Base-by-base conservation (phyloP, 2,329 filamentous ascomycete species). In the Colletotrichum falcatum region DNA sequence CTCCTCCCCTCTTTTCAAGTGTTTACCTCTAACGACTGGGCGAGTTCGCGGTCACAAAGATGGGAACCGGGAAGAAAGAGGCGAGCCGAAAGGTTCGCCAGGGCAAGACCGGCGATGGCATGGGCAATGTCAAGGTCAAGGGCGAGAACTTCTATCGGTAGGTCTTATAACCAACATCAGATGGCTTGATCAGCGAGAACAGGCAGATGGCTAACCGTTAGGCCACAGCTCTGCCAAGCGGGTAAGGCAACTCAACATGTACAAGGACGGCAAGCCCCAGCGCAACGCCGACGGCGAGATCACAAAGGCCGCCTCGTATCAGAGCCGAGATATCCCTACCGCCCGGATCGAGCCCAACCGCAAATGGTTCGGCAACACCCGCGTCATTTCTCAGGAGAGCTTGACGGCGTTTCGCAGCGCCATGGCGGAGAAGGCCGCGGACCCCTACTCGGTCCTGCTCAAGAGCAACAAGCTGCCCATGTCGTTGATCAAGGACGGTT, bases 91-190 rank as follows among this genome's bases (percentile, higher is more conserved):
- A 92, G 81, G 88, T 88, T 85, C 92, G 94, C 81, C 91, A 98
- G 88, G 94, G 94, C 76, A 95, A 95, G 84, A 89, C 88, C 60
- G 89, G 89, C 75, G 92, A 96, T 89, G 94, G 94, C 80, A 94
- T 97, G 89, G 90, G 84, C 77, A 98, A 98, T 84, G 93, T 98
- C 78, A 94, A 91, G 78, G 87, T 90, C 76, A 99, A 99, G 85
- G 96, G 96, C 83, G 95, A 98, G 87, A 98, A 98, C 86, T 99
- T 98, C 85, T 98, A 98, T 86, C 90, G 93, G 87, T 92, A 84
- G 74, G 86, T 3, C 20, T 73, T 61, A 7, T 61, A 62, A 33
- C 16, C 35, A 26, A 14, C 23, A 61, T 44, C 35, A 28, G 23
- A 9, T 23, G 4, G 49, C 16, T 30, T 23, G 35, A 37, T 51